These are phyloP conservation scores for Xylaria arbuscula DNA, from an alignment of 2,329 filamentous ascomycete species.

Conservation along the genomic window DNA sequence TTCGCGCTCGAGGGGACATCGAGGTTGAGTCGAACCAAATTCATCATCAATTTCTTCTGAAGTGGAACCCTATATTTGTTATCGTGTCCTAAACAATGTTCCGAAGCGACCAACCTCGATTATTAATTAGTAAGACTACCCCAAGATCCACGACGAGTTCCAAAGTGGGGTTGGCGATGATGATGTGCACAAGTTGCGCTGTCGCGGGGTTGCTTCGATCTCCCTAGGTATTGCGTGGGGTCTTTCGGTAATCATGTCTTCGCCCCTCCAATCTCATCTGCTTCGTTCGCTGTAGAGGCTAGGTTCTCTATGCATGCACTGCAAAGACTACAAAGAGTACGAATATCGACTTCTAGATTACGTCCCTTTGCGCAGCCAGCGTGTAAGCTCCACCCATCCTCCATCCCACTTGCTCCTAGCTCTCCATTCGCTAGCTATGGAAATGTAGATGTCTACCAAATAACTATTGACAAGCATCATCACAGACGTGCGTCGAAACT, in stretches of 20 bases:
- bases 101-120: not conserved
- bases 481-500: constrained; percentile 40
- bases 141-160: constrained; percentile 10
- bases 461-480: not conserved
- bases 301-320: constrained; percentile 47
- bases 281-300: not conserved
- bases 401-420: not conserved
- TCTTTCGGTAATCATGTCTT: constrained; percentile 3
- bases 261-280: not conserved
- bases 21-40: not conserved
- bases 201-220: constrained; percentile 28
- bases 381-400: constrained; percentile 31
- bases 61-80: not conserved
- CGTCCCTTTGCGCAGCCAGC: constrained; percentile 40
- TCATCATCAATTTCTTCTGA: not conserved
- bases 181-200: constrained; percentile 14
- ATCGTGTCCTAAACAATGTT: not conserved
- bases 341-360: constrained; percentile 45
- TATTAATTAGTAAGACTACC: not conserved
- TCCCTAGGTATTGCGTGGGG: constrained; percentile 11
- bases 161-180: constrained; percentile 21
- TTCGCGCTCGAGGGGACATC: not conserved
- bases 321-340: constrained; percentile 46
- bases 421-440: not conserved
- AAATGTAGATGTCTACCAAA: not conserved